A percentile compares a stretch with the other conserved stretches of the same genome.
Conservation (phyloP, 805 yeast genomes). For the Metschnikowia kunwiensis region DNA sequence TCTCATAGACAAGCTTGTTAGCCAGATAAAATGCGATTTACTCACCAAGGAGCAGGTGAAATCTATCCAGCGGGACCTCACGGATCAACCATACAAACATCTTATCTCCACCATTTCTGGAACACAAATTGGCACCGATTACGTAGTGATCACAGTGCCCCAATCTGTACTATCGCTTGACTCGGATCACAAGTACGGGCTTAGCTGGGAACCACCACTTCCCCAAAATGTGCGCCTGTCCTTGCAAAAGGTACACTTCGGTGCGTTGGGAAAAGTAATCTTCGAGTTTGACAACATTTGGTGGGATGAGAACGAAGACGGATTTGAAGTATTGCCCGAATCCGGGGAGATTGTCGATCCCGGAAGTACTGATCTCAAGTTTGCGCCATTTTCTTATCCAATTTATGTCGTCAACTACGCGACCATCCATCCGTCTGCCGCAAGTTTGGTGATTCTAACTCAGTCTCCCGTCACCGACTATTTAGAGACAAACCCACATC, state of each 20-base stretch:
- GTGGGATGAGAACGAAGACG: conserved; percentile 48
- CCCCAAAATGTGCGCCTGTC: conserved; percentile 45
- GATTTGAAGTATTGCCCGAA: conserved; percentile 21
- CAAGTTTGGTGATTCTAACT: conserved; percentile 57
- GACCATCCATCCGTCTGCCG: conserved; percentile 21
- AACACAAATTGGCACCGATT: conserved; percentile 42
- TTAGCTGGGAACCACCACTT: conserved; percentile 54
- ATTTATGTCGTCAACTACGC: conserved; percentile 58
- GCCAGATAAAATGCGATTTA: conserved; percentile 35
- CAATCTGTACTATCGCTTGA: conserved; percentile 59
- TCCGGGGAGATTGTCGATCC: conserved; percentile 5
- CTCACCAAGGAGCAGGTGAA: conserved; percentile 41
- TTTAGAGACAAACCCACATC: conserved; percentile 46
- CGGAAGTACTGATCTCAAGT: conserved; percentile 16
- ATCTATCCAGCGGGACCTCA: conserved; percentile 31
- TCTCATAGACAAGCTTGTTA: conserved; percentile 43
- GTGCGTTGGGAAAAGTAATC: conserved; percentile 69
- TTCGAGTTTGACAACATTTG: conserved; percentile 61
- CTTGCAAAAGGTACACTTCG: conserved; percentile 52
- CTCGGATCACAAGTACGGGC: conserved; percentile 39
- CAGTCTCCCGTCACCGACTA: conserved; percentile 72
- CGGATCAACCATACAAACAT: conserved; percentile 17
- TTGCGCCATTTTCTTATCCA: conserved; percentile 57
- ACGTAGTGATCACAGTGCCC: conserved; percentile 72
- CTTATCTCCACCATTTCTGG: conserved; percentile 35